Conservation (phyloP, 495 filamentous ascomycete species). For the Penicillium fimorum region DNA sequence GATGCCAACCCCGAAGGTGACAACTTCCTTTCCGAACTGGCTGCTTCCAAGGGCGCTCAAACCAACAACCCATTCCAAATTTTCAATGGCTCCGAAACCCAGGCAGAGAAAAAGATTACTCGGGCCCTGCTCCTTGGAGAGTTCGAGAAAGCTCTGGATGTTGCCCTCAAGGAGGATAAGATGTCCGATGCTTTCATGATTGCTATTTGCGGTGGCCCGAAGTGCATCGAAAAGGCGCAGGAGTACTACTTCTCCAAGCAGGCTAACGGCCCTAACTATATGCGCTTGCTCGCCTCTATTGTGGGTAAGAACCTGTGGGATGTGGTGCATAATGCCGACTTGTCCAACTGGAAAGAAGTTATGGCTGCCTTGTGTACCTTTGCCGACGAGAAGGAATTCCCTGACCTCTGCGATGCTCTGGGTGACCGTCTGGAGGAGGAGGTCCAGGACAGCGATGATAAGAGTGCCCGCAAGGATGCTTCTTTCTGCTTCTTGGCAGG, state of each 20-base stretch:
- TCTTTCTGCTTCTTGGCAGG: constrained; percentile 94
- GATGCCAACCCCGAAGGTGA: constrained; percentile 73
- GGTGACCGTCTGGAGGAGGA: constrained; percentile 87
- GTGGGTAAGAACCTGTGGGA: constrained; percentile 98
- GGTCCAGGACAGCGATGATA: constrained; percentile 44
- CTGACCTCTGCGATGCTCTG: constrained; percentile 93
- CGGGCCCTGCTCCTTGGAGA: constrained; percentile 81
- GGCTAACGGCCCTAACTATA: constrained; percentile 79
- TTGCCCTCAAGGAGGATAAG: constrained; percentile 82
- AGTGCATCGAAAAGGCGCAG: constrained; percentile 91
- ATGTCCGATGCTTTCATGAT: constrained; percentile 98
- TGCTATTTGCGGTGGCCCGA: constrained; percentile 92
- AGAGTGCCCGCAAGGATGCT: constrained; percentile 73
- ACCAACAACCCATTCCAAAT: constrained; percentile 88
- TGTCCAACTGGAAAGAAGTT: constrained; percentile 92
- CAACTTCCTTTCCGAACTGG: constrained; percentile 73
- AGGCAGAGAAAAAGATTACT: constrained; percentile 83
- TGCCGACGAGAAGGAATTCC: constrained; percentile 84
- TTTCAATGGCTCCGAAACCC: constrained; percentile 73
- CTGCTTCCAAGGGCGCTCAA: constrained; percentile 73
- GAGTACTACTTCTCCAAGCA: constrained; percentile 85
- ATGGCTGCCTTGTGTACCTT: constrained; percentile 96
- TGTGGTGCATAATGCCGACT: constrained; percentile 90
- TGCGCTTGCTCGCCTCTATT: constrained; percentile 85
- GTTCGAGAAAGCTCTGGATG: constrained; percentile 85